Evolutionary conservation across 495 filamentous ascomycete genomes (phyloP), one percentile per base, ranked within the genome.

Genomic region (Aspergillus indologenus): DNA sequence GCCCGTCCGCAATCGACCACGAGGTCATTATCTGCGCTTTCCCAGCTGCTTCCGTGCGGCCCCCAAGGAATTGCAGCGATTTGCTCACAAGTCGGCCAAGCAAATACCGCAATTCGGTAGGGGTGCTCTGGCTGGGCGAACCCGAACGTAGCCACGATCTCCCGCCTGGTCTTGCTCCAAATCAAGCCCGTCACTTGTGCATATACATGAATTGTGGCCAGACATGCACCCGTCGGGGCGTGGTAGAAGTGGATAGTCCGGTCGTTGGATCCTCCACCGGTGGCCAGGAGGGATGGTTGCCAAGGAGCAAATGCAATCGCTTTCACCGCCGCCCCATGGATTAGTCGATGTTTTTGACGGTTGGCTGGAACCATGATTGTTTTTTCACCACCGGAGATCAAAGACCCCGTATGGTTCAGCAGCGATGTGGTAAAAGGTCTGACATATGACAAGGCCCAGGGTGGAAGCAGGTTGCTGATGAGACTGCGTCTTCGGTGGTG

Each of bases 241-340:
- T 98, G 93, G 74, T 85, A 96, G 75, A 98, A 98, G 74, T 97
- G 94, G 52, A 98, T 96, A 65, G 89, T 87, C 60, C 91, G 90
- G 71, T 98, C 93, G 67, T 96, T 96, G 50, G 88, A 89, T 19
- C 94, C 94, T 24, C 94, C 94, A 1, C 94, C 94, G 8, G 92
- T 96, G 24, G 94, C 94, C 49, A 98, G 75, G 1, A 98, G 78
- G 18, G 89, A 88, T 29, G 87, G 83, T 56, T 92, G 90, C 93
- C 93, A 98, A 5, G 94, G 94, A 45, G 94, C 96, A 74, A 98
- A 98, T 11, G 94, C 94, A 60, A 98, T 92, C 21, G 94, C 94
- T 71, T 98, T 98, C 64, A 97, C 90, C 9, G 94, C 94, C 1
- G 94, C 93, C 15, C 86, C 83, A 71, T 98, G 91, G 8, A 75